These are phyloP conservation scores for Barnettozyma sucrosica DNA, from an alignment of 805 yeast species.

Conservation along the genomic window DNA sequence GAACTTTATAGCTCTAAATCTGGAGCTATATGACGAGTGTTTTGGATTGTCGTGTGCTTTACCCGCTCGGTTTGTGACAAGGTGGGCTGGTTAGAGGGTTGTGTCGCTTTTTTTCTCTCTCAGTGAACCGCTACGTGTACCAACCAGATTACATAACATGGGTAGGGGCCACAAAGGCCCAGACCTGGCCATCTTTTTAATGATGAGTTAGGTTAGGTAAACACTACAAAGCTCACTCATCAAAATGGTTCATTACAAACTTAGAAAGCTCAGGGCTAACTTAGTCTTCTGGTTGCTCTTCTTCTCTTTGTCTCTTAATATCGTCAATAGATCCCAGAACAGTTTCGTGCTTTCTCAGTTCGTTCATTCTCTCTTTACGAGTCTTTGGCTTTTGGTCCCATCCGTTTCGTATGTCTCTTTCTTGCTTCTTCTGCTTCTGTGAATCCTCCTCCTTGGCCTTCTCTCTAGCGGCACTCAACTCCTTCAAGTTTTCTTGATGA, in stretches of 20 bases:
- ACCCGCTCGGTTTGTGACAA: background rate
- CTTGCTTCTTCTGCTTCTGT: constrained; percentile 42
- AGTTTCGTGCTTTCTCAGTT: constrained; percentile 58
- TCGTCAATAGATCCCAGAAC: constrained; percentile 58
- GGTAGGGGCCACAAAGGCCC: background rate
- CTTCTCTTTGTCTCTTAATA: constrained; percentile 30
- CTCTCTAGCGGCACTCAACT: constrained; percentile 58
- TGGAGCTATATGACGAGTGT: background rate
- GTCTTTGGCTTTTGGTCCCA: constrained; percentile 44
- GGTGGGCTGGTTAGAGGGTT: background rate
- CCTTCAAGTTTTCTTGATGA: constrained; percentile 62
- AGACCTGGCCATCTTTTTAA: background rate
- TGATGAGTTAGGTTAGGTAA: no score
- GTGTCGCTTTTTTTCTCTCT: background rate
- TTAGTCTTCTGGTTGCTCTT: constrained; percentile 13
- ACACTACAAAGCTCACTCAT: background rate
- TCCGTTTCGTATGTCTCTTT: constrained; percentile 35
- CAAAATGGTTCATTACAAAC: background rate
- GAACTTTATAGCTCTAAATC: background rate
- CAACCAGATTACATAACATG: background rate
- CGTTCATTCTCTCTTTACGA: constrained; percentile 36
- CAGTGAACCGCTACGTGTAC: background rate
- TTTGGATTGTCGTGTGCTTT: background rate
- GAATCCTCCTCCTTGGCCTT: constrained; percentile 72
- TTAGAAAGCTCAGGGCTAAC: no score